Conservation (phyloP, 2,329 filamentous ascomycete species). For the Dothistroma pini region DNA sequence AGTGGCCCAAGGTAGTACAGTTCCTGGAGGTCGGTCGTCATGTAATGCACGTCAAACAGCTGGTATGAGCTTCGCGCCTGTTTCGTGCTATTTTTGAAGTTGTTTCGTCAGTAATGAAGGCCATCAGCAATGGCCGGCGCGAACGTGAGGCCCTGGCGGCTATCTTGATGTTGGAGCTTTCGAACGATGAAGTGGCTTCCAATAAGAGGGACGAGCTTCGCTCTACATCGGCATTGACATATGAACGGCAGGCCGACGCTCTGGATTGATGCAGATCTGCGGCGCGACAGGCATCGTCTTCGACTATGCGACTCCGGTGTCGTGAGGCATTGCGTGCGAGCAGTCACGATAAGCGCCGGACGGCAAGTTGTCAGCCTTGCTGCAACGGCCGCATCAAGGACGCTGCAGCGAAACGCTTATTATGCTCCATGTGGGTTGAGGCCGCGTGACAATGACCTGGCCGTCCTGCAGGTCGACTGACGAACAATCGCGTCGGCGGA, state of each 20-base stretch:
- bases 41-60: constrained; percentile 17
- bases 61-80: constrained; percentile 30
- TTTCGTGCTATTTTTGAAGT: constrained; percentile 26
- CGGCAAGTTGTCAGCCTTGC: neutral
- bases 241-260: neutral
- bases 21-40: constrained; percentile 22
- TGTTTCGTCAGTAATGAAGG: constrained; percentile 7
- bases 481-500: neutral
- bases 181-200: neutral
- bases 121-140: constrained; percentile 14
- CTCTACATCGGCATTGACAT: neutral
- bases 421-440: constrained; percentile 27
- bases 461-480: neutral
- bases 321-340: neutral
- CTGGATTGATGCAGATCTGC: neutral
- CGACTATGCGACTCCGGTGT: too few relatives aligned
- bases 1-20: constrained; percentile 20
- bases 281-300: neutral
- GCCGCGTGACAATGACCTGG: neutral
- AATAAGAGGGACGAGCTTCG: neutral
- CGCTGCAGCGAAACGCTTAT: neutral
- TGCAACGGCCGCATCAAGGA: neutral
- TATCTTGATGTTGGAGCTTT: constrained; percentile 4
- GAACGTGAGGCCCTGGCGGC: constrained; percentile 22
- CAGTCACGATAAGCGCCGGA: neutral